Conservation (phyloP, 2,329 filamentous ascomycete species). For the Fusarium luffae region DNA sequence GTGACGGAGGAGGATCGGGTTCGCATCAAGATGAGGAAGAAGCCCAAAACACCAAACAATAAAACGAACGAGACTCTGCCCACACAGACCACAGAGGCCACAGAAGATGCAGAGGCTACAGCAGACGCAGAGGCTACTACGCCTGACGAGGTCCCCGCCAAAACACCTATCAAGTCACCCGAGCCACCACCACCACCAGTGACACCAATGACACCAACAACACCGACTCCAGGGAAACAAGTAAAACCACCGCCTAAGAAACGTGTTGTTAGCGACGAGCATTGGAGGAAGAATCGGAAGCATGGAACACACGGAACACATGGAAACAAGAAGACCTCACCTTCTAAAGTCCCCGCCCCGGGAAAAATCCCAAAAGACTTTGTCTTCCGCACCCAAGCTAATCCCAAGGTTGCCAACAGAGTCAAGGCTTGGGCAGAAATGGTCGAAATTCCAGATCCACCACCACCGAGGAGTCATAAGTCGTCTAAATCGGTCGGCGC, state of each 20-base stretch:
- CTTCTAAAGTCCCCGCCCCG: constrained; percentile 46
- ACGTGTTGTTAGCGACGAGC: constrained; percentile 90
- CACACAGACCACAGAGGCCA: constrained; percentile 30
- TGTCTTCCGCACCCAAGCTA: constrained; percentile 62
- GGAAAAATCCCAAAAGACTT: constrained; percentile 68
- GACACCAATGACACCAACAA: constrained; percentile 53
- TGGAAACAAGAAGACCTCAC: constrained; percentile 56
- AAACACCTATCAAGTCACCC: constrained; percentile 11
- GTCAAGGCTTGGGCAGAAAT: constrained; percentile 71
- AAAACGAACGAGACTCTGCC: constrained; percentile 43
- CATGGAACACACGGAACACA: constrained; percentile 61
- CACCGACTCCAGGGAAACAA: constrained; percentile 13
- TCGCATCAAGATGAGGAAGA: constrained; percentile 65
- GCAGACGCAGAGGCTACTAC: constrained; percentile 21
- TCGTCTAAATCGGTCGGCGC: constrained; percentile 51
- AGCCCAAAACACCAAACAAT: constrained; percentile 52
- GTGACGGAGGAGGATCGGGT: constrained; percentile 71
- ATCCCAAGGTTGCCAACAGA: constrained; percentile 68
- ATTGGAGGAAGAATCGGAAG: constrained; percentile 78
- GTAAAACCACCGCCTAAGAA: constrained; percentile 79
- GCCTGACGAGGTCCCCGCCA: constrained; percentile 24
- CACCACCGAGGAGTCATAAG: constrained; percentile 51
- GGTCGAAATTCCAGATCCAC: constrained; percentile 61
- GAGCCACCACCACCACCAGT: constrained; percentile 48
- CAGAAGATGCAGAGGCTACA: constrained; percentile 21